Conservation (phyloP, 768 basidiomycete species). For the Tylopilus sp. region DNA sequence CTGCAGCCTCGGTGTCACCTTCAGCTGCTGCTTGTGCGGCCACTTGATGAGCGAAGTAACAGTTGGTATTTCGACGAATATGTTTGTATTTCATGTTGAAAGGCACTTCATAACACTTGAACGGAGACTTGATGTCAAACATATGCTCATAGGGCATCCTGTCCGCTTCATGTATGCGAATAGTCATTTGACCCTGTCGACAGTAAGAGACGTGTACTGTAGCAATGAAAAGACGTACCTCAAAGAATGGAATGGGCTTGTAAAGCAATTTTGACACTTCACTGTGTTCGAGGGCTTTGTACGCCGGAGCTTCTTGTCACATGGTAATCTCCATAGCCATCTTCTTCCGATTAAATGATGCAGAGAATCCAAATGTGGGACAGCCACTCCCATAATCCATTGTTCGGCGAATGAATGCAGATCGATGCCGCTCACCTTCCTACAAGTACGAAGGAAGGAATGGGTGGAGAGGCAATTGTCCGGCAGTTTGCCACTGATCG, state of each 20-base stretch:
- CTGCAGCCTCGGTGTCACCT: no score
- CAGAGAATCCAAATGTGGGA: conserved; percentile 84
- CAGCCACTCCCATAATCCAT: conserved; percentile 99
- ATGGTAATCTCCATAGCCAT: conserved; percentile 97
- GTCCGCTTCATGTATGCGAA: conserved; percentile 98
- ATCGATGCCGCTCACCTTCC: conserved; percentile 92
- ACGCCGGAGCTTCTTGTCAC: conserved; percentile 83
- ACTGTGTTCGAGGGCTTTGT: conserved; percentile 58
- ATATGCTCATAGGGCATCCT: conserved; percentile 97
- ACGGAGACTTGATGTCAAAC: conserved; percentile 78
- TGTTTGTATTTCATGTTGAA: conserved; percentile 98
- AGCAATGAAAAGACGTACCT: conserved; percentile 46
- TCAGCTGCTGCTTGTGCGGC: conserved; percentile 91
- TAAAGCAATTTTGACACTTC: no score
- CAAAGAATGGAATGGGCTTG: conserved; percentile 87
- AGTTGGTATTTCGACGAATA: conserved; percentile 91
- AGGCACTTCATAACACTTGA: conserved; percentile 94
- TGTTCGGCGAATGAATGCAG: conserved; percentile 92
- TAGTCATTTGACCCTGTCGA: conserved; percentile 68
- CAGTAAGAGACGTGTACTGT: conserved; percentile 2
- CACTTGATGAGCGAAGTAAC: conserved; percentile 90
- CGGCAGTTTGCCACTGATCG: conserved; percentile 84
- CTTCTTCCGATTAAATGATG: conserved; percentile 94
- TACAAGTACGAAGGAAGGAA: conserved; percentile 84
- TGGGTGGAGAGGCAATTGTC: conserved; percentile 87